Base-by-base conservation (phyloP, 164 flowering plant genomes). In the Kingdonia uniflora region DNA sequence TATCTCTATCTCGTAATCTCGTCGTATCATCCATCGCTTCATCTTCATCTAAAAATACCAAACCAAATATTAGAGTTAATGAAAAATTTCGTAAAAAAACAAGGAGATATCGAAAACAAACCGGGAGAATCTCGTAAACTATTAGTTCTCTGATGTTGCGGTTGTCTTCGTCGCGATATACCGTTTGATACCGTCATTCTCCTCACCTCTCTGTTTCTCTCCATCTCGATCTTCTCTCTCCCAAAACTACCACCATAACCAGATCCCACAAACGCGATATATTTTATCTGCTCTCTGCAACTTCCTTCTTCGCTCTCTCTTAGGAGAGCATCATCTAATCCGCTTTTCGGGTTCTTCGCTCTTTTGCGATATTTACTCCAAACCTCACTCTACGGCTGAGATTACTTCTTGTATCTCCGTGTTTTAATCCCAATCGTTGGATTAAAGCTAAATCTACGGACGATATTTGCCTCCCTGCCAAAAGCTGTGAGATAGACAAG, bases 71-170 rank as follows among this genome's bases (percentile, higher is more conserved):
- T 5, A 12, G 7, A 44, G 42, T 13, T 35, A 52, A 52, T 21
- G 15, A 56, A 12, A 51, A 35, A 35, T 15, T n/a, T n/a, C n/a
- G n/a, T n/a, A n/a, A 42, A 13, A 46, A 26, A 19, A 13, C 6
- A 54, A 38, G 7, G 17, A 68, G 17, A 78, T 75, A 78, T 80
- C 71, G 74, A 33, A 22, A 43, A 10, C 52, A 0, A 58, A 86
- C 99, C 97, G 68, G 97, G 95, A 0, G 96, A 94, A 56, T 89
- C 99, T 63, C 95, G 75, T 35, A 87, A 69, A 61, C 86, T 71
- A 59, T 61, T 71, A 42, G 69, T 77, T 58, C 96, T 70, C 19
- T 77, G 92, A n/a, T n/a, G n/a, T n/a, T n/a, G n/a, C n/a, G n/a
- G n/a, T n/a, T n/a, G n/a, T 55, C 97, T 62, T 50, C 99, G 55